Conservation (phyloP, 306 rosid genomes). For the Neltuma alba region DNA sequence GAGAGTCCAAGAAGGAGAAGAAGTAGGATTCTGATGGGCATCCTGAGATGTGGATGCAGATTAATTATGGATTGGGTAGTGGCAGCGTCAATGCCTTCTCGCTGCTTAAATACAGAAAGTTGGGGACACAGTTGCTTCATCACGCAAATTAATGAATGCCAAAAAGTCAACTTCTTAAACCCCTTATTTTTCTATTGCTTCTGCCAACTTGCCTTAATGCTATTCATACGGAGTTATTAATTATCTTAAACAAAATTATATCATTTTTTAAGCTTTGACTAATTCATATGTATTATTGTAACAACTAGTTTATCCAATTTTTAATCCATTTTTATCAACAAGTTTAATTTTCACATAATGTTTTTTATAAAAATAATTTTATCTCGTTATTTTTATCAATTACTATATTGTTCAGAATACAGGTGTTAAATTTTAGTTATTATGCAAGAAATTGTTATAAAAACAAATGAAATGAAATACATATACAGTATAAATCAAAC, state of each 20-base stretch:
- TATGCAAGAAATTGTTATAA: no score
- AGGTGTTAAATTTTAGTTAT: background rate
- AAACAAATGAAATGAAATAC: background rate
- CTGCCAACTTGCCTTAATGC: constrained; percentile 10
- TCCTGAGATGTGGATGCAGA: constrained; percentile 8
- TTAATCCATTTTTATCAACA: background rate
- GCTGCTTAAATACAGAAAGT: background rate
- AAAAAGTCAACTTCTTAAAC: constrained; percentile 42
- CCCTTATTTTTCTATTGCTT: constrained; percentile 5
- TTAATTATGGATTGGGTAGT: background rate
- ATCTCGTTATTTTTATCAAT: no score
- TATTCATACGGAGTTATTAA: background rate
- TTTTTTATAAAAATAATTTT: no score
- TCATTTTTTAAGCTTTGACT: background rate
- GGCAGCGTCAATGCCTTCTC: background rate
- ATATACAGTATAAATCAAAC: background rate
- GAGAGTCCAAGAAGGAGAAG: constrained; percentile 35
- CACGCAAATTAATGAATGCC: background rate
- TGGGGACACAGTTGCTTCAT: background rate
- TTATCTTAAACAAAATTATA: background rate
- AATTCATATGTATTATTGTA: background rate
- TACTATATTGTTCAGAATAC: background rate
- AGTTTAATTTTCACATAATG: background rate
- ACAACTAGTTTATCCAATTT: background rate
- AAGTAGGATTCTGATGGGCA: constrained; percentile 27